Percentiles rank a stretch among this genome's conserved stretches.
Conservation (phyloP, 2,329 filamentous ascomycete species). For the Penicillium paneum region DNA sequence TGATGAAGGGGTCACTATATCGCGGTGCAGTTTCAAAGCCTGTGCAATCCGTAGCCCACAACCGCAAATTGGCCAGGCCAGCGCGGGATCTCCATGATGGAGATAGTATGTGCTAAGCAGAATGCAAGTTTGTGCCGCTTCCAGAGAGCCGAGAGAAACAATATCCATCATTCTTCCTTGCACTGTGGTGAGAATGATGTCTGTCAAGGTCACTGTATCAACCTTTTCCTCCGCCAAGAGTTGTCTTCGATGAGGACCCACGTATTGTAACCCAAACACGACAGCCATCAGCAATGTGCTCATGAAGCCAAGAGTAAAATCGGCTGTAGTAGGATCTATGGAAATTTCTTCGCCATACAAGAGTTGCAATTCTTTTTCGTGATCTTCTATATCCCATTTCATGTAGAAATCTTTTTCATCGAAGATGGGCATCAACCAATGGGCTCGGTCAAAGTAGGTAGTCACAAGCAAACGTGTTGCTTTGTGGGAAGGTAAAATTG, state of each 20-base stretch:
- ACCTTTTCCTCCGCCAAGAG: constrained; percentile 5
- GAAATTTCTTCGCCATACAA: too few species aligned
- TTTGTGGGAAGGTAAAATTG: constrained; percentile 23
- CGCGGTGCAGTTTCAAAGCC: constrained; percentile 34
- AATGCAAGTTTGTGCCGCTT: constrained; percentile 36
- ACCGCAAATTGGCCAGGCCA: constrained; percentile 42
- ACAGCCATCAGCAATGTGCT: constrained; percentile 25
- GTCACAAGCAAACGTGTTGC: constrained; percentile 29
- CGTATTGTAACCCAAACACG: constrained; percentile 25
- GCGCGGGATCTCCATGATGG: constrained; percentile 34
- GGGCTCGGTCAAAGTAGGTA: constrained; percentile 40
- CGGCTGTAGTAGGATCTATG: too few species aligned
- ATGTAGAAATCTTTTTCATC: constrained; percentile 34
- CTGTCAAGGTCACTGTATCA: constrained; percentile 4
- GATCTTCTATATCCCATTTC: too few species aligned
- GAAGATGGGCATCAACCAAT: constrained; percentile 43
- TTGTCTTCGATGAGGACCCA: constrained; percentile 9
- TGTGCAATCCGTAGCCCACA: constrained; percentile 38
- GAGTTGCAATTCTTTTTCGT: too few species aligned
- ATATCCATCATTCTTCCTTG: constrained; percentile 23
- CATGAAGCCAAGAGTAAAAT: constrained; percentile 10
- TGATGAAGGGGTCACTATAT: neutral
- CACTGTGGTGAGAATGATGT: constrained; percentile 16
- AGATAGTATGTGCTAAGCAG: constrained; percentile 40
- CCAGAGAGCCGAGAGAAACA: constrained; percentile 24